Conservation (phyloP, 805 yeast genomes). For the Saturnispora sekii region DNA sequence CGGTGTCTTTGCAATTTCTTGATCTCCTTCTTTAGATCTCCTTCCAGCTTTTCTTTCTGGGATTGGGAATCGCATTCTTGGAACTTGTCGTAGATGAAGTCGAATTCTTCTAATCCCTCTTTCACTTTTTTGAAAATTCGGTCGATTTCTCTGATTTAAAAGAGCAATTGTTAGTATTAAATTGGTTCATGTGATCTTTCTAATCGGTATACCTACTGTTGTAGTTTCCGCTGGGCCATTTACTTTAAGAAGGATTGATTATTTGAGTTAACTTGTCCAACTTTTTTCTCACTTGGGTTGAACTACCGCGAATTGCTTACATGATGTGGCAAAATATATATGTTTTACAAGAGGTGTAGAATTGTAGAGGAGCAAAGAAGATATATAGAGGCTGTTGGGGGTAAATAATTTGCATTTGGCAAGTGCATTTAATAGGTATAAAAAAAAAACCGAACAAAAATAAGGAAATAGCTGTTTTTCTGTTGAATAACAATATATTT, state of each 20-base stretch:
- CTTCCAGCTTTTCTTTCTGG: constrained; percentile 48
- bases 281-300: background rate
- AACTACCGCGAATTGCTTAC: background rate
- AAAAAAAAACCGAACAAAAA: no score
- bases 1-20: constrained; percentile 49
- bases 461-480: no score
- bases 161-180: constrained; percentile 1
- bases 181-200: background rate
- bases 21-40: constrained; percentile 49
- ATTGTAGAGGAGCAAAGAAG: no score
- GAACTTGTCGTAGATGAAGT: constrained; percentile 46
- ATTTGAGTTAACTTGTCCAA: background rate
- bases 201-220: constrained; percentile 31
- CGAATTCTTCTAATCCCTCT: constrained; percentile 48
- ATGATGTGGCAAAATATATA: no score
- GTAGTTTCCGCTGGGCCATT: constrained; percentile 42
- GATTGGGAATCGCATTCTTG: constrained; percentile 36
- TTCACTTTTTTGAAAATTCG: constrained; percentile 50
- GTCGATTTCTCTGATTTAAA: constrained; percentile 39
- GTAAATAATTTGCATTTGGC: no score
- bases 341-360: no score
- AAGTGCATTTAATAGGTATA: no score
- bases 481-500: no score
- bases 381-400: no score
- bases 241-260: background rate